Evolutionary conservation across 2,329 filamentous ascomycete genomes (phyloP).

Genomic region (Clonostachys sp.): DNA sequence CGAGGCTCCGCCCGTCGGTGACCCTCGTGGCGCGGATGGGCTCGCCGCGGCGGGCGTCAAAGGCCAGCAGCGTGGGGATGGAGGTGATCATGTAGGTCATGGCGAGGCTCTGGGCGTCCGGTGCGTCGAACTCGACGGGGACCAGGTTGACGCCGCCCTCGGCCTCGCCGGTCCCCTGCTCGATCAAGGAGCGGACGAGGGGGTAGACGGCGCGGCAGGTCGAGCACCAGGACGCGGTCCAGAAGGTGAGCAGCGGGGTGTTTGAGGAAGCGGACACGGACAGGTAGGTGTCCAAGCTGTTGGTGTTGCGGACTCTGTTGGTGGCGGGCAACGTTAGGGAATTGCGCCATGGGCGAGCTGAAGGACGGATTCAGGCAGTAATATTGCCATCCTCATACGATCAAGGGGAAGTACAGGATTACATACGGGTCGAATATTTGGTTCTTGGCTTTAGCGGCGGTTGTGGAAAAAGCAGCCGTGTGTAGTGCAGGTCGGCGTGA

Average conservation of each 20-base stretch:
- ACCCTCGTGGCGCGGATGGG: slow-evolving; percentile 43
- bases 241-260: slow-evolving; percentile 53
- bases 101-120: slow-evolving; percentile 44
- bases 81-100: slow-evolving; percentile 54
- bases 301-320: slow-evolving; percentile 47
- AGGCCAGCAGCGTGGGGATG: slow-evolving; percentile 53
- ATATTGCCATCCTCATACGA: background rate
- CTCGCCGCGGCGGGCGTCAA: slow-evolving; percentile 43
- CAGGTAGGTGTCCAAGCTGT: slow-evolving; percentile 51
- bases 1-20: slow-evolving; percentile 40
- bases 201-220: slow-evolving; percentile 48
- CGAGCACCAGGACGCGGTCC: slow-evolving; percentile 55
- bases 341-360: too few species aligned
- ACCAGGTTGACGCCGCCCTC: slow-evolving; percentile 52
- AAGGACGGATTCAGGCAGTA: background rate
- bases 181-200: slow-evolving; percentile 39
- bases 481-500: too few species aligned
- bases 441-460: slow-evolving; percentile 8
- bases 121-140: slow-evolving; percentile 51
- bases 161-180: slow-evolving; percentile 45
- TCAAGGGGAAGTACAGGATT: background rate
- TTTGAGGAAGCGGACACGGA: slow-evolving; percentile 48
- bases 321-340: background rate
- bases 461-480: slow-evolving; percentile 2
- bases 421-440: slow-evolving; percentile 11